phyloP scores from a whole-genome alignment of 1,139 yeast species.

The Taiozyma sp. region DNA sequence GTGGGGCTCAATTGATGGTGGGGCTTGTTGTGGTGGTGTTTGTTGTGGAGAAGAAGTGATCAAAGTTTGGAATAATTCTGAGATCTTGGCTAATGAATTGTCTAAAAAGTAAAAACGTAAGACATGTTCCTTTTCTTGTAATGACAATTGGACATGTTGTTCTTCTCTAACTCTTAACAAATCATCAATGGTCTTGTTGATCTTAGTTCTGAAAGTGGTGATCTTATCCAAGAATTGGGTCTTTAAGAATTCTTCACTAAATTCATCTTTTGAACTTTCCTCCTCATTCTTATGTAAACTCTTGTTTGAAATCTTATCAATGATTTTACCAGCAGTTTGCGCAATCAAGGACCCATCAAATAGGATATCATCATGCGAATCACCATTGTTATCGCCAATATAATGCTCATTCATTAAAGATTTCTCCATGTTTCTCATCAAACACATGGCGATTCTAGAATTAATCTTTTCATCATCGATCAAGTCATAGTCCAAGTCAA shows the following conservation, averaged over 20 bases:
- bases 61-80: slow-evolving; percentile 48
- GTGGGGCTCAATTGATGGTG: slow-evolving; percentile 1
- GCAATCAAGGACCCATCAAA: slow-evolving; percentile 56
- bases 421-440: slow-evolving; percentile 79
- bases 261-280: slow-evolving; percentile 25
- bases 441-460: slow-evolving; percentile 73
- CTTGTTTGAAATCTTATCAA: slow-evolving; percentile 27
- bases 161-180: slow-evolving; percentile 56
- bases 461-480: slow-evolving; percentile 69
- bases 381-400: slow-evolving; percentile 10
- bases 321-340: slow-evolving; percentile 60
- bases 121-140: slow-evolving; percentile 70
- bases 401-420: slow-evolving; percentile 40
- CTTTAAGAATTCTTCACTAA: slow-evolving; percentile 33
- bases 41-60: slow-evolving; percentile 20
- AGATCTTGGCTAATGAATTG: slow-evolving; percentile 59
- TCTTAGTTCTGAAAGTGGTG: slow-evolving; percentile 46
- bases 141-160: slow-evolving; percentile 43
- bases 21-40: slow-evolving; percentile 1
- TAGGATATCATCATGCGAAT: slow-evolving; percentile 41
- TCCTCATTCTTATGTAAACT: slow-evolving; percentile 18
- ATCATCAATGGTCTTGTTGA: slow-evolving; percentile 56
- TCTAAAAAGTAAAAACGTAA: slow-evolving; percentile 60
- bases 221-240: slow-evolving; percentile 50
- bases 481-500: slow-evolving; percentile 69